Conservation (phyloP, 75 land plant genomes). For the Pinus tabuliformis region DNA sequence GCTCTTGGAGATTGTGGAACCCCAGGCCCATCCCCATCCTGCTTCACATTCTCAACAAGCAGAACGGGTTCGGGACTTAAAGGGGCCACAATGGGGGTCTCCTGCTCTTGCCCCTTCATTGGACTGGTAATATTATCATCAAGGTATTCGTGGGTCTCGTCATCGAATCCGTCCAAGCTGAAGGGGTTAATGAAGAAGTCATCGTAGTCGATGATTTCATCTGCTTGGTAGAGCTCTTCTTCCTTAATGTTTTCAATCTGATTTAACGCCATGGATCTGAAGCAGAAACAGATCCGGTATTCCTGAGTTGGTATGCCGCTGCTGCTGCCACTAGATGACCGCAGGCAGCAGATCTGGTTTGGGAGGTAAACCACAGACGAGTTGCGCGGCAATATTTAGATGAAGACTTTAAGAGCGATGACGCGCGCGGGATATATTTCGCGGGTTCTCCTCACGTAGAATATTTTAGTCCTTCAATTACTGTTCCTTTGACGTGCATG, state of each 20-base stretch:
- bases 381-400: too few relatives aligned
- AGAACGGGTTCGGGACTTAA: not conserved
- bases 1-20: conserved; percentile 13
- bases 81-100: not conserved
- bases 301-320: too few relatives aligned
- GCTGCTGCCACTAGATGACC: too few relatives aligned
- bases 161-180: not conserved
- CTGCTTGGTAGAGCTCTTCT: not conserved
- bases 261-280: too few relatives aligned
- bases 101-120: not conserved
- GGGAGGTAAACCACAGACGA: too few relatives aligned
- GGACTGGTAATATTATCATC: not conserved
- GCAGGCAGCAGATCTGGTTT: too few relatives aligned
- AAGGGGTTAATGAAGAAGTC: not conserved
- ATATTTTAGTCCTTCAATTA: too few relatives aligned
- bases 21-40: conserved; percentile 9
- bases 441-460: too few relatives aligned
- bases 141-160: not conserved
- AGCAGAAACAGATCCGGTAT: too few relatives aligned
- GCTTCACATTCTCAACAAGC: not conserved
- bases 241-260: not conserved
- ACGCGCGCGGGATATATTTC: too few relatives aligned
- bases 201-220: not conserved
- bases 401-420: too few relatives aligned
- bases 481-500: too few relatives aligned